These are phyloP conservation scores for Lyophyllum atratum DNA, from an alignment of 768 basidiomycete genomes.

Conservation along the genomic window DNA sequence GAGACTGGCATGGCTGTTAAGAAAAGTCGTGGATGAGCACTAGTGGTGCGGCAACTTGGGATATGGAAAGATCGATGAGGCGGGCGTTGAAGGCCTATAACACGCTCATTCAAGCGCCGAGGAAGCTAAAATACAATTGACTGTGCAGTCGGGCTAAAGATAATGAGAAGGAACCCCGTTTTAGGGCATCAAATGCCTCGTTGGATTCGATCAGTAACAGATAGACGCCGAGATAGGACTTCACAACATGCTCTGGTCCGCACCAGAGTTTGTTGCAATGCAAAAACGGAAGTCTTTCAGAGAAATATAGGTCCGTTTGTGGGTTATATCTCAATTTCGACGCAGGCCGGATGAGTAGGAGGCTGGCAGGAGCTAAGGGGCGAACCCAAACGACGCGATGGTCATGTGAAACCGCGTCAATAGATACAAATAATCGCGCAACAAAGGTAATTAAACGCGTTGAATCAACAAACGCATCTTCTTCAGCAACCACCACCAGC, in stretches of 20 bases:
- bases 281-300: no score
- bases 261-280: no score
- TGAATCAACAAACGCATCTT: constrained; percentile 35
- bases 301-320: no score
- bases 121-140: background rate
- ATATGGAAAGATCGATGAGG: background rate
- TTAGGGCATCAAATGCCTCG: background rate
- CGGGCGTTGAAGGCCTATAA: background rate
- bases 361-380: background rate
- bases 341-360: background rate
- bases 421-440: constrained; percentile 37
- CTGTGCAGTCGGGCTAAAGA: no score
- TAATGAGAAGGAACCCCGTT: no score
- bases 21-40: no score
- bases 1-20: constrained; percentile 5
- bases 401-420: constrained; percentile 35
- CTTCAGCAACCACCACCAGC: constrained; percentile 35
- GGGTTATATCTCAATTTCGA: no score
- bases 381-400: constrained; percentile 1
- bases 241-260: background rate
- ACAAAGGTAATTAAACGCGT: constrained; percentile 40
- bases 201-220: background rate
- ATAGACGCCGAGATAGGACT: background rate
- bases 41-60: background rate
- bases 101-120: background rate